Percentiles rank a stretch among this genome's conserved stretches.
These are phyloP conservation scores for Penicillium ochrochloron DNA, from an alignment of 495 filamentous ascomycete species.

Conservation along the genomic window DNA sequence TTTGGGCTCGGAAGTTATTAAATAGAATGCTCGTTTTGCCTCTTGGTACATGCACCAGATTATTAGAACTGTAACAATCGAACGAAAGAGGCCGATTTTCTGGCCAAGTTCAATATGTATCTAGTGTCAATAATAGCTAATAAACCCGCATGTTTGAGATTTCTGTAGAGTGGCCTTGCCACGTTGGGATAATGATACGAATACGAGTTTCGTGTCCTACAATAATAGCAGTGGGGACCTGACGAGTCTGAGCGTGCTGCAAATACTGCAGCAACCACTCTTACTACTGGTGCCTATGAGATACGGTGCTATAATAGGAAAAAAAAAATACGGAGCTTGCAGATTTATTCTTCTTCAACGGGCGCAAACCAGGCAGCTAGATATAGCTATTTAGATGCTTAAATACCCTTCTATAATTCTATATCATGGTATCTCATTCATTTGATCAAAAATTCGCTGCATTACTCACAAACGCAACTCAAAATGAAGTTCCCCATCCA, in stretches of 20 bases:
- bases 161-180: neutral
- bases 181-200: neutral
- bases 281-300: neutral
- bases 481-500: conserved; percentile 1
- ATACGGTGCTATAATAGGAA: neutral
- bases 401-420: neutral
- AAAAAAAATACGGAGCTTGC: neutral
- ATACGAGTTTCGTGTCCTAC: neutral
- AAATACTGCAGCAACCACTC: neutral
- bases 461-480: neutral
- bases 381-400: neutral
- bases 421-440: neutral
- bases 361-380: neutral
- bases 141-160: neutral
- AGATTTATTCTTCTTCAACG: neutral
- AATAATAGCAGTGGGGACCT: neutral
- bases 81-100: neutral
- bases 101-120: neutral
- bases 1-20: neutral
- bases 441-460: neutral
- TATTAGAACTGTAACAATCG: neutral
- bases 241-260: neutral
- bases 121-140: neutral
- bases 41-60: neutral
- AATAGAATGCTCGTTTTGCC: neutral